Conservation (phyloP, 805 yeast genomes). For the Pichia kluyveri region DNA sequence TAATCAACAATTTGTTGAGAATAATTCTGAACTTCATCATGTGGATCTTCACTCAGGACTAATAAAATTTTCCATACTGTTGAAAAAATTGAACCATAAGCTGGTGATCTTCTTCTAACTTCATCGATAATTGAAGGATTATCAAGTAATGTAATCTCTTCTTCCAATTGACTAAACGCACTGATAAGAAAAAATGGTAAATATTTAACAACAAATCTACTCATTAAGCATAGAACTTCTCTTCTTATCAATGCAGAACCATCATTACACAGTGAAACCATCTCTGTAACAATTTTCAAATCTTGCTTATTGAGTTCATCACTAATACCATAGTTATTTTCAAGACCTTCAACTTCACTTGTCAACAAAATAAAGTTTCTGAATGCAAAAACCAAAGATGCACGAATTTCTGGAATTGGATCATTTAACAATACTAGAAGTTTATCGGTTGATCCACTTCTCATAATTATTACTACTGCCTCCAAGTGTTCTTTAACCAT, state of each 20-base stretch:
- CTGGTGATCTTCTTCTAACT: conserved; percentile 59
- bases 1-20: conserved; percentile 73
- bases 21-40: conserved; percentile 60
- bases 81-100: conserved; percentile 79
- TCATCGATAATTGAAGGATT: conserved; percentile 54
- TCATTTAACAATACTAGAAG: conserved; percentile 58
- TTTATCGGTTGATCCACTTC: conserved; percentile 51
- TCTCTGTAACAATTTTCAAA: conserved; percentile 56
- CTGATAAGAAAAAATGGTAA: conserved; percentile 71
- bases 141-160: conserved; percentile 61
- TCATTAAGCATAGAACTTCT: conserved; percentile 71
- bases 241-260: conserved; percentile 86
- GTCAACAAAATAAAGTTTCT: conserved; percentile 49
- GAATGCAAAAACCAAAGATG: conserved; percentile 70
- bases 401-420: conserved; percentile 92
- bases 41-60: conserved; percentile 81
- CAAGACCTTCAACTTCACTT: conserved; percentile 29
- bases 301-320: conserved; percentile 58
- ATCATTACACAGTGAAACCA: conserved; percentile 65
- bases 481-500: conserved; percentile 66
- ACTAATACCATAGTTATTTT: conserved; percentile 17
- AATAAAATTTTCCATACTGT: conserved; percentile 83
- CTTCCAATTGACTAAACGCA: conserved; percentile 78
- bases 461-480: conserved; percentile 61
- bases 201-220: conserved; percentile 63